Evolutionary conservation across 805 yeast species (phyloP).

Genomic region (Isabelozyma rhagii): DNA sequence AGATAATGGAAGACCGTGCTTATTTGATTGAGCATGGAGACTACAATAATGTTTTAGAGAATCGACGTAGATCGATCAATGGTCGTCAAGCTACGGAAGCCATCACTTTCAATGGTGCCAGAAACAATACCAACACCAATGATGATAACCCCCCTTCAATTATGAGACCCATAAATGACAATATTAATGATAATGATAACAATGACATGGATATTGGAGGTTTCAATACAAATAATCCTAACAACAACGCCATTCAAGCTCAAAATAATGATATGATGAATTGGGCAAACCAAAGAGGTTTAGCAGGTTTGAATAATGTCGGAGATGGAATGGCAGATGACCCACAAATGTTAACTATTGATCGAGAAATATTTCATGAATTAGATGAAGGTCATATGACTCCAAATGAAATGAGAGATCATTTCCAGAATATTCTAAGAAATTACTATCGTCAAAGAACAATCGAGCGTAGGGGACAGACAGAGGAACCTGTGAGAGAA

Average conservation of each 20-base stretch:
- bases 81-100: conserved; percentile 18
- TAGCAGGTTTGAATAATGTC: conserved; percentile 19
- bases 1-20: conserved; percentile 33
- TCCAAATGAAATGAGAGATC: conserved; percentile 32
- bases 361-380: conserved; percentile 29
- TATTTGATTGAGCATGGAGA: conserved; percentile 32
- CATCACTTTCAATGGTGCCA: conserved; percentile 16
- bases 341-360: conserved; percentile 22
- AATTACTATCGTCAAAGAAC: conserved; percentile 23
- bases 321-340: conserved; percentile 2
- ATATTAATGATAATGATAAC: background rate
- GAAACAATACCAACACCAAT: conserved; percentile 1
- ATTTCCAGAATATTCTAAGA: conserved; percentile 25
- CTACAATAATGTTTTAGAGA: conserved; percentile 3
- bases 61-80: conserved; percentile 1
- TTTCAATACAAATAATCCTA: background rate
- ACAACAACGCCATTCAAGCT: background rate
- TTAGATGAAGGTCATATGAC: conserved; percentile 25
- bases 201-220: background rate
- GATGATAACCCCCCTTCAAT: background rate
- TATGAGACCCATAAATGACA: background rate
- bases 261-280: conserved; percentile 11
- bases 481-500: background rate
- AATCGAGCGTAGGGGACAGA: background rate
- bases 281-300: conserved; percentile 26